Base-by-base conservation (phyloP, 257 asterid species). In the Echium plantagineum region DNA sequence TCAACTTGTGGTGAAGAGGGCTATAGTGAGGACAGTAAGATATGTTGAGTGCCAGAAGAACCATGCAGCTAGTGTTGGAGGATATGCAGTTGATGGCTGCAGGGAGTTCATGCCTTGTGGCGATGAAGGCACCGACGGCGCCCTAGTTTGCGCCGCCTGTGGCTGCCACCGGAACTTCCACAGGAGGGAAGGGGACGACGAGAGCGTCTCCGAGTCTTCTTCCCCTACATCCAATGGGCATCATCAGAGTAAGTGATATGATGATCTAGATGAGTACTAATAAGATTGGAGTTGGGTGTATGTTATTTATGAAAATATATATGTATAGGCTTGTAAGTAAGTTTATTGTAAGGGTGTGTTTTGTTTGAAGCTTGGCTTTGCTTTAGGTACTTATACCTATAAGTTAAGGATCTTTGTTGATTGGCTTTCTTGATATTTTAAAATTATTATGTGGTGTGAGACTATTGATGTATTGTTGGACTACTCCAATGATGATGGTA, bases 11-110 rank as follows among this genome's bases (percentile, higher is more conserved):
- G 3, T 18, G 57, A 53, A 53, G 22, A 53, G 22, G 22, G 57
- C 10, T 0, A 24, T 12, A 81, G 86, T 86, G 73, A 80, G 88
- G 85, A 89, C 74, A 77, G 89, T 81, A 52, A 65, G 89, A 47
- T 90, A 84, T 19, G 84, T 70, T 0, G 96, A 90, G 80, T 90
- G 96, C 73, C 96, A 90, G 61, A 90, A 74, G 80, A 90, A 90
- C 15, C 94, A 87, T 68, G 97, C 97, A 0, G 95, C 97, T 0
- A 68, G 73, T 7, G 84, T 85, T 0, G 97, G 97, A 6, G 95
- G 97, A n/a, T 77, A 83, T 66, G 96, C 94, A 6, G 94, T 90
- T 38, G 97, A 90, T 55, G 96, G 97, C 10, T 90, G 97, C 90
- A 60, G 94, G 77, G 97, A 90, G 24, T 90, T 85, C 80, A 80